Percentiles rank a stretch among this genome's conserved stretches.
phyloP scores from a whole-genome alignment of 2,329 filamentous ascomycete genomes.

The Calonectria honghensis region DNA sequence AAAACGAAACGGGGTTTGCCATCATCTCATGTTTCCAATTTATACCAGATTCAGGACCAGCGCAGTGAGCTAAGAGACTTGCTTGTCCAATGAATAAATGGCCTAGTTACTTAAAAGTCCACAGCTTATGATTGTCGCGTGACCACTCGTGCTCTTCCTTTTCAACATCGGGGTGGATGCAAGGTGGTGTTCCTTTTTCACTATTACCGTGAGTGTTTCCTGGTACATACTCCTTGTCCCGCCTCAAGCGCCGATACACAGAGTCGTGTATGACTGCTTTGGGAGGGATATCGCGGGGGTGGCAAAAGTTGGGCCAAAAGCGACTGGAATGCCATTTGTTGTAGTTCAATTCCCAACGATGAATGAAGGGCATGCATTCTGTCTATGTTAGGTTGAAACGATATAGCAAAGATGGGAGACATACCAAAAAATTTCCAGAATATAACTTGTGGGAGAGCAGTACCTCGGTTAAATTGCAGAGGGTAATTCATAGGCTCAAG shows the following conservation, averaged over 20 bases:
- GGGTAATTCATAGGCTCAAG: slow-evolving; percentile 62
- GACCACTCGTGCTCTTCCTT: no score
- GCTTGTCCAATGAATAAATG: no score
- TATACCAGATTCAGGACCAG: no score
- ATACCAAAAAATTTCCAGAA: slow-evolving; percentile 66
- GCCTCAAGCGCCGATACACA: neutral
- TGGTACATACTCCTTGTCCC: neutral
- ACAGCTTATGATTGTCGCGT: no score
- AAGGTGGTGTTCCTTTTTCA: no score
- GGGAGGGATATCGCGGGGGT: neutral
- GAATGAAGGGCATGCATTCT: slow-evolving; percentile 63
- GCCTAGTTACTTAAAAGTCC: no score
- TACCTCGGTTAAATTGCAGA: slow-evolving; percentile 61
- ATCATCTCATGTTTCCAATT: no score
- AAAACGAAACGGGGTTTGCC: no score
- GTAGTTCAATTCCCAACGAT: slow-evolving; percentile 61
- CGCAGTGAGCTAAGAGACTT: no score
- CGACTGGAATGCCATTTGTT: neutral
- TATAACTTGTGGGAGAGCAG: slow-evolving; percentile 61
- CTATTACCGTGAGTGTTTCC: neutral
- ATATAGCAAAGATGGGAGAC: slow-evolving; percentile 30
- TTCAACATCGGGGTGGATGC: no score
- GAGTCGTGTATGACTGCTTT: neutral
- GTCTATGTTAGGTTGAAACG: neutral
- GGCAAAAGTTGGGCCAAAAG: neutral